A percentile compares a stretch with the other conserved stretches of the same genome.
These are phyloP conservation scores for Solanum rostratum DNA, from an alignment of 257 asterid species.

Conservation along the genomic window DNA sequence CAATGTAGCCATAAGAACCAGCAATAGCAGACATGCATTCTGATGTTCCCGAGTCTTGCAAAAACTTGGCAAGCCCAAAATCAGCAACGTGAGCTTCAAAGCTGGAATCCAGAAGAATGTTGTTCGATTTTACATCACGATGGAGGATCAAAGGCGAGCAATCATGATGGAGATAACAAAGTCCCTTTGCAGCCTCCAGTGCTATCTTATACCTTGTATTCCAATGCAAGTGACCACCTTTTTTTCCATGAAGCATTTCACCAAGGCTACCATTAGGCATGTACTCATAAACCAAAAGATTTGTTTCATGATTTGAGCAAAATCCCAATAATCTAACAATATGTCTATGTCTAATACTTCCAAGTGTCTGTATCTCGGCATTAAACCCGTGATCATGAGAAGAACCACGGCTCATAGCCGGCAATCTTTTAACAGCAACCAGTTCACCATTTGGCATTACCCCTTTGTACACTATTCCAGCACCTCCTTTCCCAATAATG, in stretches of 20 bases:
- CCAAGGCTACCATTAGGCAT: slow-evolving; percentile 65
- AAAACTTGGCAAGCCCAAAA: slow-evolving; percentile 41
- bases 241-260: slow-evolving; percentile 18
- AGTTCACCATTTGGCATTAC: slow-evolving; percentile 11
- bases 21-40: slow-evolving; percentile 30
- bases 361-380: slow-evolving; percentile 20
- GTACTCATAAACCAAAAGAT: slow-evolving; percentile 64
- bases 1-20: slow-evolving; percentile 20
- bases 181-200: slow-evolving; percentile 20
- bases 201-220: slow-evolving; percentile 17
- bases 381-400: slow-evolving; percentile 21
- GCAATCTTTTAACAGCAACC: slow-evolving; percentile 15
- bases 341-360: slow-evolving; percentile 17
- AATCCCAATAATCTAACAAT: slow-evolving; percentile 17
- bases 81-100: slow-evolving; percentile 24
- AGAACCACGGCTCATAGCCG: slow-evolving; percentile 12
- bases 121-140: slow-evolving; percentile 79
- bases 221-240: slow-evolving; percentile 19
- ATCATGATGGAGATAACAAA: slow-evolving; percentile 21
- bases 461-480: slow-evolving; percentile 88
- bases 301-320: slow-evolving; percentile 19
- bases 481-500: slow-evolving; percentile 93
- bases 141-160: slow-evolving; percentile 21
- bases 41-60: slow-evolving; percentile 59
- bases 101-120: slow-evolving; percentile 14